Evolutionary conservation across 2,329 filamentous ascomycete species (phyloP).

Genomic region (Polychaeton citri): DNA sequence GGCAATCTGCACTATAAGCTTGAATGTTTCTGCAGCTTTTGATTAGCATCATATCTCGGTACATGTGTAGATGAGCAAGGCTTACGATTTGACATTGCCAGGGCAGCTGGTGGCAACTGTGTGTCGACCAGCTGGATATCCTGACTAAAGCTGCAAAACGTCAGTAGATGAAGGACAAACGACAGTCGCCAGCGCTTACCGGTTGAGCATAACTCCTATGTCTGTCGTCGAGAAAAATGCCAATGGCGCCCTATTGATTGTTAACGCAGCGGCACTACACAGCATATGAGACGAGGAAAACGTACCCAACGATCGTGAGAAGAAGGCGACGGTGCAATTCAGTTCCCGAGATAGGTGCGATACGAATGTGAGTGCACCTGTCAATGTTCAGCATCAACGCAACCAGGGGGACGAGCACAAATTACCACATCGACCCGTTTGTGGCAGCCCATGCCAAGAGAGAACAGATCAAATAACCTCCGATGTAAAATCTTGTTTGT

Average conservation of each 20-base stretch:
- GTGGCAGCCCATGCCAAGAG: constrained; percentile 1
- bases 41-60: no score
- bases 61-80: no score
- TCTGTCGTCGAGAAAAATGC: constrained; percentile 1
- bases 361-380: not conserved
- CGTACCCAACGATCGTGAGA: no score
- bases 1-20: constrained; percentile 1
- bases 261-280: no score
- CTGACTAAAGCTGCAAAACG: constrained; percentile 1
- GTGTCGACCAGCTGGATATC: constrained; percentile 2
- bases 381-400: no score
- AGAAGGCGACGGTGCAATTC: constrained; percentile 1
- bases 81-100: no score
- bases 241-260: not conserved
- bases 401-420: not conserved
- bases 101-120: not conserved
- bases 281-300: no score
- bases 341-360: not conserved
- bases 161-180: no score
- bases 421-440: constrained; percentile 1
- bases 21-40: constrained; percentile 1
- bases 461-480: not conserved
- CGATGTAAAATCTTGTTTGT: constrained; percentile 1
- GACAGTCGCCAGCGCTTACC: no score
- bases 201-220: not conserved